A percentile compares a stretch with the other conserved stretches of the same genome.
Conservation (phyloP, 2,329 filamentous ascomycete species). For the Shiraia bambusicola region DNA sequence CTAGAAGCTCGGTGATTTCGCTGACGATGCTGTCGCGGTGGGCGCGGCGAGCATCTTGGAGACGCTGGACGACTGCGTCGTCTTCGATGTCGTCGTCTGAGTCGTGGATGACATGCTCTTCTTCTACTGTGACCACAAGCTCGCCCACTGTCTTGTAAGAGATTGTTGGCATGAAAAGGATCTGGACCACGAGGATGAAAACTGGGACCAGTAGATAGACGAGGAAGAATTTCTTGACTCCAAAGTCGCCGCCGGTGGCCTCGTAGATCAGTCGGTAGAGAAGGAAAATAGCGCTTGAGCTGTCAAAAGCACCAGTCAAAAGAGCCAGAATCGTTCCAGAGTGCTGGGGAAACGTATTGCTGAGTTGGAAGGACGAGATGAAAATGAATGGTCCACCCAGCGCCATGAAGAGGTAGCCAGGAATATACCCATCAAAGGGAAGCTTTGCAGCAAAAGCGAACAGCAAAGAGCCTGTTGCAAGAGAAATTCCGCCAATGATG, state of each 20-base stretch:
- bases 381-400: conserved; percentile 55
- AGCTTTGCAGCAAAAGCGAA: conserved; percentile 68
- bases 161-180: conserved; percentile 50
- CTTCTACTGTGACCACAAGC: conserved; percentile 71
- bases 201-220: conserved; percentile 52
- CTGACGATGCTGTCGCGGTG: conserved; percentile 65
- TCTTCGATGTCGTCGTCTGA: conserved; percentile 59
- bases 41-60: conserved; percentile 57
- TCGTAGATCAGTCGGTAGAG: conserved; percentile 52
- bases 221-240: conserved; percentile 52
- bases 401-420: conserved; percentile 53
- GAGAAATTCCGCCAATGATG: conserved; percentile 67
- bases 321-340: conserved; percentile 53
- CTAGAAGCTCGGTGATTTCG: conserved; percentile 73
- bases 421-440: conserved; percentile 67
- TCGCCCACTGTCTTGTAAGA: conserved; percentile 68
- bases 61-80: conserved; percentile 48
- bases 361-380: conserved; percentile 54
- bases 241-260: conserved; percentile 45
- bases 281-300: conserved; percentile 52
- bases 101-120: conserved; percentile 50
- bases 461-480: conserved; percentile 68
- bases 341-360: conserved; percentile 54
- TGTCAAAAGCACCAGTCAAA: conserved; percentile 55
- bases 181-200: conserved; percentile 48